phyloP scores from a whole-genome alignment of 2,329 filamentous ascomycete species.

The Chaetomium sp. region DNA sequence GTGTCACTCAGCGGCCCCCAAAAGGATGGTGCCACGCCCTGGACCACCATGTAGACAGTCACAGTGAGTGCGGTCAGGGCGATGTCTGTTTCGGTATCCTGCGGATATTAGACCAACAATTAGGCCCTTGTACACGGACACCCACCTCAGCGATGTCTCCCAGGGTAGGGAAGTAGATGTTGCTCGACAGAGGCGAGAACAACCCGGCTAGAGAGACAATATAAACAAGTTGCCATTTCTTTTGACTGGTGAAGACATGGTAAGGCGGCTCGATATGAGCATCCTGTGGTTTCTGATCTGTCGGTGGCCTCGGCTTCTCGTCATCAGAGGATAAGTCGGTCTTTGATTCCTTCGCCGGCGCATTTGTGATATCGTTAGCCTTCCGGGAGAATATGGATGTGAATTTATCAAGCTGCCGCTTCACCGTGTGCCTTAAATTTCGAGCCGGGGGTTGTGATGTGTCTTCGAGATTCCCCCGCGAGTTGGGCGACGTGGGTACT shows the following conservation, averaged over 20 bases:
- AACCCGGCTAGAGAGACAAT: constrained; percentile 4
- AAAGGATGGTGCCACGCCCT: neutral
- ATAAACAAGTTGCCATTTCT: constrained; percentile 3
- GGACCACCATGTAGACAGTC: constrained; percentile 6
- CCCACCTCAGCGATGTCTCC: constrained; percentile 1
- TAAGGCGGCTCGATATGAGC: neutral
- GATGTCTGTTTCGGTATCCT: neutral
- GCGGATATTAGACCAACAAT: neutral
- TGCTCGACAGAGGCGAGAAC: constrained; percentile 1
- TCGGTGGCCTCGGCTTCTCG: neutral
- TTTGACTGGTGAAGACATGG: neutral
- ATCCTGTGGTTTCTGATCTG: neutral
- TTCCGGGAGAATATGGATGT: neutral
- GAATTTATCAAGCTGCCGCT: neutral
- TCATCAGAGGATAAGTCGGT: neutral
- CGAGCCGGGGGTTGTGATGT: neutral
- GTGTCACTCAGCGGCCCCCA: neutral
- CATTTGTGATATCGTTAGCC: neutral
- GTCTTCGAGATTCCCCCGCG: neutral
- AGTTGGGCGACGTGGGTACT: neutral
- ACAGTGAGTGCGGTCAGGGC: neutral
- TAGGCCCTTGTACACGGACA: neutral
- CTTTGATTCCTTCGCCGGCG: neutral
- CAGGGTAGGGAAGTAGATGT: constrained; percentile 3
- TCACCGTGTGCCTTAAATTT: neutral